Conservation (phyloP, 73 alveolate genomes). For the Effrenium voratum region DNA sequence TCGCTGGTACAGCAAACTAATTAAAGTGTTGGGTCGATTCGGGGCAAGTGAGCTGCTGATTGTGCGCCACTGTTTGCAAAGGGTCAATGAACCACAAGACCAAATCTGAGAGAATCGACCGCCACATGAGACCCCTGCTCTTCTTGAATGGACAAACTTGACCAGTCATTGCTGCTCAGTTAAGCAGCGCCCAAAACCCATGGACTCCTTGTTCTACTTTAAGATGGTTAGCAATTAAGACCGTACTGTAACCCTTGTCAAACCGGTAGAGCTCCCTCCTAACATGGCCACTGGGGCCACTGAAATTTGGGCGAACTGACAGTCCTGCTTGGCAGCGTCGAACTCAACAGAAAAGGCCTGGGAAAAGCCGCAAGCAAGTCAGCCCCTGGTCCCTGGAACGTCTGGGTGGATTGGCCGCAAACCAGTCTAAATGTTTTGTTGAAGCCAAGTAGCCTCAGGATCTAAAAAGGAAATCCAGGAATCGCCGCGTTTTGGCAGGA, state of each 20-base stretch:
- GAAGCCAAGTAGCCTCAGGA: background rate
- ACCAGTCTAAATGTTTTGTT: background rate
- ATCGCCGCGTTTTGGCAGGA: background rate
- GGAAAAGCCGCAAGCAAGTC: background rate
- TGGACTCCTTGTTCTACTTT: background rate
- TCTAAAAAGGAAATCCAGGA: background rate
- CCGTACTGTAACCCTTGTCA: background rate
- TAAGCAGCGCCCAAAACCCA: background rate
- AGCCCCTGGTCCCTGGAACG: background rate
- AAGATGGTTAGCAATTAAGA: background rate
- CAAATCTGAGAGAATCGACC: too few relatives aligned
- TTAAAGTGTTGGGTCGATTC: too few relatives aligned
- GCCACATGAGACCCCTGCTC: too few relatives aligned
- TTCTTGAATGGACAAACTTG: too few relatives aligned
- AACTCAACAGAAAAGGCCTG: constrained; percentile 83
- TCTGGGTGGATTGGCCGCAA: too few relatives aligned
- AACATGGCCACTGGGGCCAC: background rate
- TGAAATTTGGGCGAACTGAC: background rate
- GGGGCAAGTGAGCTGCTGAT: too few relatives aligned
- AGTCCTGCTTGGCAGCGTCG: constrained; percentile 50
- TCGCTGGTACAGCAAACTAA: too few relatives aligned
- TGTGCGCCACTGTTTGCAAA: too few relatives aligned
- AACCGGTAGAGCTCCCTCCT: background rate
- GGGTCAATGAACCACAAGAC: too few relatives aligned
- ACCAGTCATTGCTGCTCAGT: background rate